These are phyloP conservation scores for Cladosporium sp. DNA, from an alignment of 2,329 filamentous ascomycete species.

Conservation along the genomic window DNA sequence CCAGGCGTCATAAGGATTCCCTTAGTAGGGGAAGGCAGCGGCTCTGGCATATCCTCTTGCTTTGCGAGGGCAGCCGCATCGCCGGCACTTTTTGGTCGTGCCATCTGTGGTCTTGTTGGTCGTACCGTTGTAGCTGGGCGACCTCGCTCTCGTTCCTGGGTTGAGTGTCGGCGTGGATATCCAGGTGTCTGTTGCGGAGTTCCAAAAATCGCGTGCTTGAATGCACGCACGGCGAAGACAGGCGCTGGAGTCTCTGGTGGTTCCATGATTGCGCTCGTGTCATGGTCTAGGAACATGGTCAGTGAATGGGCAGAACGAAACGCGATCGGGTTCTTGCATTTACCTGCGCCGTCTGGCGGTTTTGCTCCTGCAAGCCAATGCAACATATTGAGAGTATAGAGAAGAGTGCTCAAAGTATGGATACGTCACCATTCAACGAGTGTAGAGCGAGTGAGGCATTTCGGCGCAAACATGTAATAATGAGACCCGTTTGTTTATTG, in stretches of 20 bases:
- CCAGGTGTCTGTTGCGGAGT: conserved; percentile 42
- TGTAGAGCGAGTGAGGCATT: background rate
- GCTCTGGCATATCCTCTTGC: conserved; percentile 20
- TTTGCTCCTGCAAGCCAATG: conserved; percentile 32
- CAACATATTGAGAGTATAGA: conserved; percentile 21
- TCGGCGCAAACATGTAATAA: conserved; percentile 7
- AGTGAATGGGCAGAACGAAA: conserved; percentile 8
- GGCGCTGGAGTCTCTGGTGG: conserved; percentile 62
- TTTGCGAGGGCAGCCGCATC: conserved; percentile 18
- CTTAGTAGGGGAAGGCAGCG: conserved; percentile 49
- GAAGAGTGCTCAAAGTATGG: background rate
- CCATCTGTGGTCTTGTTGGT: conserved; percentile 23
- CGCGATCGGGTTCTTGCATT: background rate
- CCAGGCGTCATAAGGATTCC: conserved; percentile 63
- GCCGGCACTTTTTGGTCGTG: conserved; percentile 26
- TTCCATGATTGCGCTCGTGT: conserved; percentile 40
- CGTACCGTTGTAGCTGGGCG: conserved; percentile 9
- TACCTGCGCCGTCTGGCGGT: conserved; percentile 24
- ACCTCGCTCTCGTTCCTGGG: conserved; percentile 19
- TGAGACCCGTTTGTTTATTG: background rate
- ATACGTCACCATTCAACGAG: conserved; percentile 5
- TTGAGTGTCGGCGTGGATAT: conserved; percentile 27
- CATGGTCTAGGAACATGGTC: conserved; percentile 21
- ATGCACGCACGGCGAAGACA: conserved; percentile 63
- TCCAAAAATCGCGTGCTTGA: conserved; percentile 62